A percentile compares a stretch with the other conserved stretches of the same genome.
Conservation (phyloP, 768 basidiomycete genomes). For the Cystofilobasidium capitatum region DNA sequence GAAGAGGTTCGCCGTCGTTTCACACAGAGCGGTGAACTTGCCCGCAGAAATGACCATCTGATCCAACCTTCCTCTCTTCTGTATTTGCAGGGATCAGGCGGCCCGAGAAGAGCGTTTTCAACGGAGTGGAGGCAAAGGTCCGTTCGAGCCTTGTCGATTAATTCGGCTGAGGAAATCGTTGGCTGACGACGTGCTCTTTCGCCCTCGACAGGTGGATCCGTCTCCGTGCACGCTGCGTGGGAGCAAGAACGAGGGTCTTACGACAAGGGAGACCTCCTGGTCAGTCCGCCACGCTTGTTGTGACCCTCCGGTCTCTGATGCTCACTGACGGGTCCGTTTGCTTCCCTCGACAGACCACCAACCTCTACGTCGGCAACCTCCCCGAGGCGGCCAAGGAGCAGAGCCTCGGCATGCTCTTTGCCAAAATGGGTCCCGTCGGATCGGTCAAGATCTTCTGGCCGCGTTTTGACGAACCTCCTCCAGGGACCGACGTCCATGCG, state of each 20-base stretch:
- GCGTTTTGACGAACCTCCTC: slow-evolving; percentile 56
- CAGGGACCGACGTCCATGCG: slow-evolving; percentile 66
- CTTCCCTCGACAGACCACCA: slow-evolving; percentile 55
- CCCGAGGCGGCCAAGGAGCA: slow-evolving; percentile 79
- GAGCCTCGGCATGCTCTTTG: slow-evolving; percentile 79
- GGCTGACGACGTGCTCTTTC: not conserved
- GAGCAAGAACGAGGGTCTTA: slow-evolving; percentile 84
- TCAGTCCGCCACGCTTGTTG: slow-evolving; percentile 37
- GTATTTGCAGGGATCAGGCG: slow-evolving; percentile 86
- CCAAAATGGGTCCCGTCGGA: slow-evolving; percentile 81
- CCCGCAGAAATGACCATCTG: not conserved
- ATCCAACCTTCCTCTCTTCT: slow-evolving; percentile 21
- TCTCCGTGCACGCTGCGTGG: slow-evolving; percentile 50
- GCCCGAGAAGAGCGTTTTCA: slow-evolving; percentile 71
- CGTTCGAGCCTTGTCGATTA: too few relatives aligned
- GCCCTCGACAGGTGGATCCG: slow-evolving; percentile 9
- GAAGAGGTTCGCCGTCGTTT: slow-evolving; percentile 54
- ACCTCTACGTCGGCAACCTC: slow-evolving; percentile 89
- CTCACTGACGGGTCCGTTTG: not conserved
- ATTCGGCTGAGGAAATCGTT: not conserved
- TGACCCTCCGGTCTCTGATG: not conserved
- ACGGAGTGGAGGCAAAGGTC: slow-evolving; percentile 32
- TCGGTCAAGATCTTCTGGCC: slow-evolving; percentile 99
- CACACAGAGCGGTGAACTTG: not conserved
- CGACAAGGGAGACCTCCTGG: slow-evolving; percentile 79